These are phyloP conservation scores for Russula dissimulans DNA, from an alignment of 768 basidiomycete genomes.

Conservation along the genomic window DNA sequence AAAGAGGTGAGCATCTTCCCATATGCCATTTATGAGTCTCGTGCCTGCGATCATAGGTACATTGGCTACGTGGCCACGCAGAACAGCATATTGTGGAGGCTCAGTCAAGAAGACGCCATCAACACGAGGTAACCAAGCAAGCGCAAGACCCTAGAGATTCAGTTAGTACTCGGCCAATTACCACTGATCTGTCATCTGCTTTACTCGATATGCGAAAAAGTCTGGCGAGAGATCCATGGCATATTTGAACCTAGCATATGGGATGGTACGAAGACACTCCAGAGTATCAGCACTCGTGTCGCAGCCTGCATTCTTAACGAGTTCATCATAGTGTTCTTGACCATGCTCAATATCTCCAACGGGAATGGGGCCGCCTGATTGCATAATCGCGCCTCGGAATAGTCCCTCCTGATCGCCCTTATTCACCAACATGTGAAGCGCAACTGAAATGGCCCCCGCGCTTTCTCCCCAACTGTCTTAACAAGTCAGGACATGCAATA, in stretches of 20 bases:
- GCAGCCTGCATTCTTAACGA: slow-evolving; percentile 19
- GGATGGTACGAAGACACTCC: slow-evolving; percentile 18
- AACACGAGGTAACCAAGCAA: slow-evolving; percentile 19
- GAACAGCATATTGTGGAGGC: slow-evolving; percentile 14
- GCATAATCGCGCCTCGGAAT: slow-evolving; percentile 23
- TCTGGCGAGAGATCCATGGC: slow-evolving; percentile 17
- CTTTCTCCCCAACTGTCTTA: slow-evolving; percentile 27
- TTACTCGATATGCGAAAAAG: slow-evolving; percentile 13
- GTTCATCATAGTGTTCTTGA: slow-evolving; percentile 20
- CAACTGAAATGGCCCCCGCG: slow-evolving; percentile 32
- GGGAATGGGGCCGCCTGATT: slow-evolving; percentile 23
- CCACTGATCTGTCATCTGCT: too few species aligned
- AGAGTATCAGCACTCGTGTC: slow-evolving; percentile 17
- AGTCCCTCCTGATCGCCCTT: slow-evolving; percentile 20
- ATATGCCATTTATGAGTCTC: background rate
- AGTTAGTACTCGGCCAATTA: background rate
- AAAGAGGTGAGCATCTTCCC: background rate
- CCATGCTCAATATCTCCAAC: slow-evolving; percentile 16
- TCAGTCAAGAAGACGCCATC: slow-evolving; percentile 22
- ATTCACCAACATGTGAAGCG: slow-evolving; percentile 24
- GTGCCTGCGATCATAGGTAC: slow-evolving; percentile 19
- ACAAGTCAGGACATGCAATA: background rate
- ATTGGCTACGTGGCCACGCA: slow-evolving; percentile 18
- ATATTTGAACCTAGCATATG: background rate
- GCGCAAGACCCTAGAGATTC: background rate